Base-by-base conservation (phyloP, 768 basidiomycete species). In the Phlebiopsis gigantea region DNA sequence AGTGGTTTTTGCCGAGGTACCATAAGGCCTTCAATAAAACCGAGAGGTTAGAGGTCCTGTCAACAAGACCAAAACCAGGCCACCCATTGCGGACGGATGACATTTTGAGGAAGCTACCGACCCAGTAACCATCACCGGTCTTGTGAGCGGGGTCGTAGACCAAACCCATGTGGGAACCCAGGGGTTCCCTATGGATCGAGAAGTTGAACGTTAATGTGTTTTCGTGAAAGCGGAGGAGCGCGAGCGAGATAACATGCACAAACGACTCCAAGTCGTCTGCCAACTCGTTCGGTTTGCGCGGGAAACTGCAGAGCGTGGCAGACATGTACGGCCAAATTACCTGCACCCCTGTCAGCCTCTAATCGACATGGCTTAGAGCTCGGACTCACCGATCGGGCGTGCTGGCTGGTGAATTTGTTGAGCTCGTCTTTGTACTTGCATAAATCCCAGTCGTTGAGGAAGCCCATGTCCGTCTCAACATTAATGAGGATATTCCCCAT, bases 401-500 rank as follows among this genome's bases (percentile, higher is more conserved):
- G 29, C 21, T 31, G 31, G 7, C 22, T 46, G 1, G 28, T 46
- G 2, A 2, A 15, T 22, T 48, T 4, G 15, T n/a, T 2, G 1
- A 51, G 19, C 15, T 51, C 50, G 17, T 22, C 1, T n/a, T 5
- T 1, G 22, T 24, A 53, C 44, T 58, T 53, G 29, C 51, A 58
- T 10, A 53, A 30, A 41, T 58, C 57, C 57, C 57, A 58, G 46
- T 58, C 57, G 31, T 53, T 58, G 10, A 58, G 45, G 39, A 58
- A 53, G 2, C 9, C 29, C 8, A 10, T 28, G 28, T 17, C 43
- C 4, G 43, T 26, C 15, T 10, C 15, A 9, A 31, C n/a, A 30
- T 57, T 52, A 30, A 65, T 62, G 26, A 65, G 51, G 19, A 65
- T 60, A 24, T 65, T 65, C 15, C 53, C 52, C 10, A 55, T 56